phyloP scores from a whole-genome alignment of 2,329 filamentous ascomycete genomes.

The Colletotrichum liriopes region DNA sequence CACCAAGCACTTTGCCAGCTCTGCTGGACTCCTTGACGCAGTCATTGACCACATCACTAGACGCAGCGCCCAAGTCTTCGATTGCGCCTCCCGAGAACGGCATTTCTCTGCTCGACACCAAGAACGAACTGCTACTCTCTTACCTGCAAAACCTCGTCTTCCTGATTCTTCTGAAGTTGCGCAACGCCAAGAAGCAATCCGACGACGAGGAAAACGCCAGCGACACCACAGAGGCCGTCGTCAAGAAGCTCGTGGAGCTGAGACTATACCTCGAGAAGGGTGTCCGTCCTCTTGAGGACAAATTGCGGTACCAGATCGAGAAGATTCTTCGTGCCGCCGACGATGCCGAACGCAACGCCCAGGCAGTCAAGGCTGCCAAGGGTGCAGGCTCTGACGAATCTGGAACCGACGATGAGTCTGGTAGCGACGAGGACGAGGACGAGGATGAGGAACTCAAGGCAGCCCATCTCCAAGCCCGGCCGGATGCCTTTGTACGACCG shows the following conservation, averaged over 20 bases:
- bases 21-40: constrained; percentile 70
- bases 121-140: constrained; percentile 96
- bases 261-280: constrained; percentile 95
- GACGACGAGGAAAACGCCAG: constrained; percentile 50
- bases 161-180: constrained; percentile 85
- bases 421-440: constrained; percentile 52
- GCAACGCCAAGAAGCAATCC: constrained; percentile 62
- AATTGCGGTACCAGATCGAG: constrained; percentile 95
- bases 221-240: constrained; percentile 75
- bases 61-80: constrained; percentile 75
- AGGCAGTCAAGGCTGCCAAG: constrained; percentile 55
- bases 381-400: constrained; percentile 51
- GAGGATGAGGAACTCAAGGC: constrained; percentile 45
- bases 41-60: constrained; percentile 74
- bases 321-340: constrained; percentile 92
- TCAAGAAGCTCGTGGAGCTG: constrained; percentile 90
- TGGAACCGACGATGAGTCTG: constrained; percentile 53
- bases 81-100: constrained; percentile 86
- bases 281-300: constrained; percentile 89
- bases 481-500: constrained; percentile 55
- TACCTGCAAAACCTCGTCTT: constrained; percentile 97
- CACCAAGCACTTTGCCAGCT: constrained; percentile 64
- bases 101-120: constrained; percentile 94
- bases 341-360: constrained; percentile 71
- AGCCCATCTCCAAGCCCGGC: constrained; percentile 46